Percentiles rank a stretch among this genome's conserved stretches.
Conservation (phyloP, 2,329 filamentous ascomycete genomes). For the Dactylellina cionopaga region DNA sequence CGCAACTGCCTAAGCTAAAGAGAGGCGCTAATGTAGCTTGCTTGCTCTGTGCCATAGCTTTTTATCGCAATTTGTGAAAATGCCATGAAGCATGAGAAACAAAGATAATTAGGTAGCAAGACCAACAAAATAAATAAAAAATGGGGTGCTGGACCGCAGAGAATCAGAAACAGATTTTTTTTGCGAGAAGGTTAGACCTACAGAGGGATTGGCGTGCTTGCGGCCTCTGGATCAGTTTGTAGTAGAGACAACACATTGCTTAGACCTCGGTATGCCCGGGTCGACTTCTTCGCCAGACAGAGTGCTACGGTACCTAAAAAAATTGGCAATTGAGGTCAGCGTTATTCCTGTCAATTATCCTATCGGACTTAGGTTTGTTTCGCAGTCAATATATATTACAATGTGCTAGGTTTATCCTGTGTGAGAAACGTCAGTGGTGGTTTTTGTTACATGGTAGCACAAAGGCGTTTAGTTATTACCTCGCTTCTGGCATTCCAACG, state of each 20-base stretch:
- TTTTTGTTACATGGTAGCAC: slow-evolving; percentile 26
- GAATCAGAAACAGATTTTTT: not conserved
- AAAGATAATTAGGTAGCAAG: slow-evolving; percentile 26
- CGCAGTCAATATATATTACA: slow-evolving; percentile 14
- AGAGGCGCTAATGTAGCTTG: slow-evolving; percentile 21
- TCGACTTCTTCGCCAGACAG: slow-evolving; percentile 83
- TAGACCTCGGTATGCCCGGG: slow-evolving; percentile 82
- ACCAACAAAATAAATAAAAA: not conserved
- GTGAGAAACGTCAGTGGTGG: not conserved
- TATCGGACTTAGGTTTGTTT: too few relatives aligned
- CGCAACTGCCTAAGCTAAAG: slow-evolving; percentile 47
- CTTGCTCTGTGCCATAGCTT: slow-evolving; percentile 27
- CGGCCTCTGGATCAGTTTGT: slow-evolving; percentile 79
- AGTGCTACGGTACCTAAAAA: slow-evolving; percentile 71
- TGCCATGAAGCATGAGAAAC: slow-evolving; percentile 9
- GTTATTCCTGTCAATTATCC: too few relatives aligned
- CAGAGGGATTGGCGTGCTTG: slow-evolving; percentile 81
- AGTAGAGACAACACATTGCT: slow-evolving; percentile 82
- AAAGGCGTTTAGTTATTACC: slow-evolving; percentile 68
- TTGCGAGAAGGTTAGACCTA: slow-evolving; percentile 17
- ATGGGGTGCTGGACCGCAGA: not conserved
- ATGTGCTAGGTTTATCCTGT: slow-evolving; percentile 48
- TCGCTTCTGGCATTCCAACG: slow-evolving; percentile 92
- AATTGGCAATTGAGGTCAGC: not conserved
- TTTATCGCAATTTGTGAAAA: slow-evolving; percentile 1